Conservation (phyloP, 2,329 filamentous ascomycete species). For the Neonectria faginata region DNA sequence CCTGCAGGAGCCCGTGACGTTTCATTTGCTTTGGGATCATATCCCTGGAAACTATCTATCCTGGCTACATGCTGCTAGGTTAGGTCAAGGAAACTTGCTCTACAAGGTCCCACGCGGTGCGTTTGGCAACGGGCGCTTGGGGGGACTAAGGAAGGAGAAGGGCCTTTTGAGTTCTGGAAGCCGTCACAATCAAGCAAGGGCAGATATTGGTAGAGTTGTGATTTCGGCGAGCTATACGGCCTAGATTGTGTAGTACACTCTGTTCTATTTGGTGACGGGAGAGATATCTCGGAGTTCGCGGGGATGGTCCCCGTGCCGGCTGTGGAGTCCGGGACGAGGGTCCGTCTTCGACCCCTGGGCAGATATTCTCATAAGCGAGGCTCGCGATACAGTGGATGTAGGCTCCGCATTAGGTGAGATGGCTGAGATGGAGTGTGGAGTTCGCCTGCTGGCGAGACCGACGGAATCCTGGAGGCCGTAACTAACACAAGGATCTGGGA, state of each 20-base stretch:
- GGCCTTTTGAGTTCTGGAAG: neutral
- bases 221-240: neutral
- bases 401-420: constrained; percentile 3
- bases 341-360: neutral
- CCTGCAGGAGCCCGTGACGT: constrained; percentile 12
- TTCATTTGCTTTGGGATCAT: constrained; percentile 16
- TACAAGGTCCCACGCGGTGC: neutral
- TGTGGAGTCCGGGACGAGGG: neutral
- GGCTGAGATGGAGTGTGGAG: neutral
- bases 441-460: neutral
- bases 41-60: constrained; percentile 12
- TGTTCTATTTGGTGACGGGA: neutral
- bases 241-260: too few species aligned
- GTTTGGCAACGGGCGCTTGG: neutral
- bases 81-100: neutral
- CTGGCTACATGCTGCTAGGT: neutral
- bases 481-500: neutral
- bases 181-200: neutral
- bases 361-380: neutral
- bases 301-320: neutral
- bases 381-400: neutral
- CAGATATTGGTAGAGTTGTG: neutral
- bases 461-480: neutral
- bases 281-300: neutral
- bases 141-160: neutral